Evolutionary conservation across 306 rosid genomes (phyloP).

Genomic region (Argentina anserina): DNA sequence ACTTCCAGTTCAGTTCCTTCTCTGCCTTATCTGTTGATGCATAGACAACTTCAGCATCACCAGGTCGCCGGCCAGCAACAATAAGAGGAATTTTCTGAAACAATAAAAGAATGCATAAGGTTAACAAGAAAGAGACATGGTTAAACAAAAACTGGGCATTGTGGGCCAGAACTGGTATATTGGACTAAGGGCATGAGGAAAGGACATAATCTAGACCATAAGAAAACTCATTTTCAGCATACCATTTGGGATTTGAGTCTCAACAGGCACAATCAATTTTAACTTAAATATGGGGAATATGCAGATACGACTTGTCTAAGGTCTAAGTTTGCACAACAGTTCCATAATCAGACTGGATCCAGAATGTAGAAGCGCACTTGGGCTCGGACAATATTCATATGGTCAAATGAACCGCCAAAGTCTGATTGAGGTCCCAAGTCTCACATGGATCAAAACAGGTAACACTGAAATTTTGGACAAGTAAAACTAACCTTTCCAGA

Average conservation of each 20-base stretch:
- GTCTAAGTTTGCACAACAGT: background rate
- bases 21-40: slow-evolving; percentile 93
- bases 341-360: background rate
- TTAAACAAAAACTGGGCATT: background rate
- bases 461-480: background rate
- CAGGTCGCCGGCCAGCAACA: slow-evolving; percentile 79
- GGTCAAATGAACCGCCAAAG: slow-evolving; percentile 2
- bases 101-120: slow-evolving; percentile 7
- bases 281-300: background rate
- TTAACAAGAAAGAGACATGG: background rate
- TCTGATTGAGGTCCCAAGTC: background rate
- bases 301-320: background rate
- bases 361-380: background rate
- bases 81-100: slow-evolving; percentile 80
- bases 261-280: background rate
- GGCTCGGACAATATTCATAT: background rate
- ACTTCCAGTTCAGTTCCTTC: slow-evolving; percentile 90
- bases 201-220: background rate
- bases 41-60: slow-evolving; percentile 84
- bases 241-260: background rate
- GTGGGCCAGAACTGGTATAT: background rate
- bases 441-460: background rate
- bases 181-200: background rate
- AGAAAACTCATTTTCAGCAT: background rate
- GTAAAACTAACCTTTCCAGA: slow-evolving; percentile 64